Evolutionary conservation across 352 stramenopile species (phyloP).

Genomic region (Phytopythium litorale): DNA sequence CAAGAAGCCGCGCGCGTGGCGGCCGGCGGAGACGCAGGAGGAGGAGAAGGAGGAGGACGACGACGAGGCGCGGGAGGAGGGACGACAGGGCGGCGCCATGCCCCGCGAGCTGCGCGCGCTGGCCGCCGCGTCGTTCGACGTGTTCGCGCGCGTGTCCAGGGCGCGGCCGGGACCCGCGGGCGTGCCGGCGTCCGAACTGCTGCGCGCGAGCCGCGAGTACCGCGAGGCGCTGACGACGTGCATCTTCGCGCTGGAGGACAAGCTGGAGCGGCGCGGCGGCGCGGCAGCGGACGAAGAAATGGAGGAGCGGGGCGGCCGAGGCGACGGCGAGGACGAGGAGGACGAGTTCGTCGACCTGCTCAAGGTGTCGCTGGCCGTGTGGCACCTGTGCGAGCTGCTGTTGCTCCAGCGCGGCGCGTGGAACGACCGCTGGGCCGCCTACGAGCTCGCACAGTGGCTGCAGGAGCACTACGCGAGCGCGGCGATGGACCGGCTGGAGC

Average conservation of each 20-base stretch:
- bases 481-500: slow-evolving; percentile 50
- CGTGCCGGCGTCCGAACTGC: slow-evolving; percentile 17
- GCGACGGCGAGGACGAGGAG: slow-evolving; percentile 23
- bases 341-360: slow-evolving; percentile 57
- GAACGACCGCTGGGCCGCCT: slow-evolving; percentile 55
- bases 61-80: too few species aligned
- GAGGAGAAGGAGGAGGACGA: not conserved
- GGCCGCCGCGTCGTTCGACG: slow-evolving; percentile 55
- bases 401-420: slow-evolving; percentile 51
- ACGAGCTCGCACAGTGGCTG: slow-evolving; percentile 70
- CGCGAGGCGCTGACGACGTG: slow-evolving; percentile 61
- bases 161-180: slow-evolving; percentile 7
- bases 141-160: slow-evolving; percentile 36
- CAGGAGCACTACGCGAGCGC: slow-evolving; percentile 68
- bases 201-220: slow-evolving; percentile 64
- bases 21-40: slow-evolving; percentile 7
- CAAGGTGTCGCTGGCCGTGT: slow-evolving; percentile 76
- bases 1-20: slow-evolving; percentile 42
- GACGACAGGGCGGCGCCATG: slow-evolving; percentile 18
- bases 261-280: slow-evolving; percentile 21
- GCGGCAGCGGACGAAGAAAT: slow-evolving; percentile 9
- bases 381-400: slow-evolving; percentile 76
- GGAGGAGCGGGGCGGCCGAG: not conserved
- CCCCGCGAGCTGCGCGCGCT: slow-evolving; percentile 49
- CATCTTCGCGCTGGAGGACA: slow-evolving; percentile 65